A percentile compares a stretch with the other conserved stretches of the same genome.
Evolutionary conservation across 1,139 yeast genomes (phyloP).

Genomic region (Saccharomyces hybrid): DNA sequence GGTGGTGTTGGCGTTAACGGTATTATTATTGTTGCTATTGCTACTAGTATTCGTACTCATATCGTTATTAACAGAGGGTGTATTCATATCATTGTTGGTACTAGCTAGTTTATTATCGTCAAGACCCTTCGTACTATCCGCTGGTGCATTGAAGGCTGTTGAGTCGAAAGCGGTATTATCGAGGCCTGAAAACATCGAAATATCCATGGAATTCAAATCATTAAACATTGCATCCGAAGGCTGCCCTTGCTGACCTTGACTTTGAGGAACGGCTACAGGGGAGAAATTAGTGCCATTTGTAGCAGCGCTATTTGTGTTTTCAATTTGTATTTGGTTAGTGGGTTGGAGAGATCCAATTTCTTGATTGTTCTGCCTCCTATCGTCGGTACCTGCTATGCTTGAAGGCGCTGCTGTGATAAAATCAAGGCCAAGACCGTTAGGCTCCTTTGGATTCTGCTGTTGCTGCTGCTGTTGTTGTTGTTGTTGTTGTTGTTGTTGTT

Average conservation of each 20-base stretch:
- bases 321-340: not conserved
- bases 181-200: conserved; percentile 28
- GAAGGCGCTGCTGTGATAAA: conserved; percentile 2
- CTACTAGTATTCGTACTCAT: not conserved
- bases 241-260: conserved; percentile 1
- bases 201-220: conserved; percentile 26
- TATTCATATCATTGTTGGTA: not conserved
- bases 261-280: conserved; percentile 2
- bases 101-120: conserved; percentile 1
- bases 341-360: not conserved
- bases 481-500: not conserved
- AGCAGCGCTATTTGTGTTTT: not conserved
- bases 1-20: not conserved
- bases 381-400: not conserved
- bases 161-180: conserved; percentile 23
- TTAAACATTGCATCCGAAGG: conserved; percentile 14
- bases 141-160: conserved; percentile 12
- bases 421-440: not conserved
- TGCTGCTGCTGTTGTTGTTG: conserved; percentile 5
- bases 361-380: not conserved
- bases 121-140: not conserved
- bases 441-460: conserved; percentile 5
- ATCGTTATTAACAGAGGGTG: not conserved
- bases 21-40: not conserved
- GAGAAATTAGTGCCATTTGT: conserved; percentile 4